phyloP scores from a whole-genome alignment of 805 yeast genomes.

The Candida dajiaensis region DNA sequence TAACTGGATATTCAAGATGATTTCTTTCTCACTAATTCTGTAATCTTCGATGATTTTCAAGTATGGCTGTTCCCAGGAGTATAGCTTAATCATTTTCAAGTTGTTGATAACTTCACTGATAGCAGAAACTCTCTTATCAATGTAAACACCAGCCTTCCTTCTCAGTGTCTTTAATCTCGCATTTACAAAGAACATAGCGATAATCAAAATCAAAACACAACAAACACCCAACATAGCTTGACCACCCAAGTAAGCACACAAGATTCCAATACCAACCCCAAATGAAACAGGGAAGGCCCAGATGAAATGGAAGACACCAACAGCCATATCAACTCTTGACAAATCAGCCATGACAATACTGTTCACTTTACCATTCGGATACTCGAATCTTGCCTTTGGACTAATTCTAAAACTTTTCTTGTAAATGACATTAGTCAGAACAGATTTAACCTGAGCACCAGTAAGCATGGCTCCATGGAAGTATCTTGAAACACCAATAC shows the following conservation, averaged over 20 bases:
- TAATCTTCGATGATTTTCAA: slow-evolving; percentile 45
- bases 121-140: slow-evolving; percentile 71
- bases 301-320: slow-evolving; percentile 61
- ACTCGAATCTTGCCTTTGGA: slow-evolving; percentile 50
- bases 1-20: slow-evolving; percentile 58
- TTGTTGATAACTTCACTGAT: slow-evolving; percentile 76
- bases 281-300: slow-evolving; percentile 61
- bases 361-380: slow-evolving; percentile 66
- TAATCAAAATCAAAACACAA: slow-evolving; percentile 37
- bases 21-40: slow-evolving; percentile 56
- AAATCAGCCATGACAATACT: slow-evolving; percentile 78
- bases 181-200: slow-evolving; percentile 40
- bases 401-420: slow-evolving; percentile 62
- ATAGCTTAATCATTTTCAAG: slow-evolving; percentile 78
- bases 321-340: slow-evolving; percentile 71
- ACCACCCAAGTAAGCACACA: slow-evolving; percentile 65
- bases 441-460: slow-evolving; percentile 69
- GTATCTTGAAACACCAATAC: slow-evolving; percentile 51
- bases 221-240: slow-evolving; percentile 68
- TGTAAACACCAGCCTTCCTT: slow-evolving; percentile 48
- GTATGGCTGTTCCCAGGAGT: slow-evolving; percentile 89
- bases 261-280: slow-evolving; percentile 54
- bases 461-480: slow-evolving; percentile 55
- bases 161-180: slow-evolving; percentile 50
- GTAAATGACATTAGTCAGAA: slow-evolving; percentile 63